Conservation (phyloP, 148 eudicot genomes). For the Fallopia convolvulus region DNA sequence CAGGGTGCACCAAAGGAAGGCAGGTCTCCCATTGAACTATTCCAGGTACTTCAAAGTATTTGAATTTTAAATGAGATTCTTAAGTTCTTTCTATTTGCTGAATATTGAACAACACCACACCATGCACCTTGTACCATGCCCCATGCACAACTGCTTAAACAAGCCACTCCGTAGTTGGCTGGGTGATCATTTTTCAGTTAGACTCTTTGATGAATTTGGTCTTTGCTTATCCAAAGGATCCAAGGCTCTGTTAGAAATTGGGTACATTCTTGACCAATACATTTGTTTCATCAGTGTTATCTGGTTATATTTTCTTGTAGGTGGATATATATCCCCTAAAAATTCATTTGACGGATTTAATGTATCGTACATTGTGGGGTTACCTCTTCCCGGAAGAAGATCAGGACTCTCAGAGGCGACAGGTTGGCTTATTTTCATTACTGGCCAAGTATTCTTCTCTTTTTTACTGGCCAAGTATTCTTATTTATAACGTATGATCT, state of each 20-base stretch:
- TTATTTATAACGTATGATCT: not conserved
- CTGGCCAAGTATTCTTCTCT: not conserved
- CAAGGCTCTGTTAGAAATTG: not conserved
- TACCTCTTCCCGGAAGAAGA: constrained; percentile 99
- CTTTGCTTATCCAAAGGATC: not conserved
- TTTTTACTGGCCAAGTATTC: not conserved
- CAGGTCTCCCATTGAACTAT: constrained; percentile 75
- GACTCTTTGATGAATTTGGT: not conserved
- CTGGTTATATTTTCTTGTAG: constrained; percentile 29
- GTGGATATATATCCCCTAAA: constrained; percentile 95
- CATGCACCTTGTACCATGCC: not conserved
- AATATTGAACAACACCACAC: not conserved
- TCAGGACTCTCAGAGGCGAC: constrained; percentile 94
- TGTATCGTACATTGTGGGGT: constrained; percentile 92
- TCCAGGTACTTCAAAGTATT: constrained; percentile 49
- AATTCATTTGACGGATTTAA: constrained; percentile 86
- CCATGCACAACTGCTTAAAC: not conserved
- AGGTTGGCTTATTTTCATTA: constrained; percentile 41
- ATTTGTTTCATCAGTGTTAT: not conserved
- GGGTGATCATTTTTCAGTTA: not conserved
- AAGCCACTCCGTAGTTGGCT: not conserved
- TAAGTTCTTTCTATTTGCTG: not conserved
- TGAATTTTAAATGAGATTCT: not conserved
- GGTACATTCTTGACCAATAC: not conserved
- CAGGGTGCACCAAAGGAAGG: constrained; percentile 98